phyloP scores from a whole-genome alignment of 306 rosid species.

The Astragalus membranaceus region DNA sequence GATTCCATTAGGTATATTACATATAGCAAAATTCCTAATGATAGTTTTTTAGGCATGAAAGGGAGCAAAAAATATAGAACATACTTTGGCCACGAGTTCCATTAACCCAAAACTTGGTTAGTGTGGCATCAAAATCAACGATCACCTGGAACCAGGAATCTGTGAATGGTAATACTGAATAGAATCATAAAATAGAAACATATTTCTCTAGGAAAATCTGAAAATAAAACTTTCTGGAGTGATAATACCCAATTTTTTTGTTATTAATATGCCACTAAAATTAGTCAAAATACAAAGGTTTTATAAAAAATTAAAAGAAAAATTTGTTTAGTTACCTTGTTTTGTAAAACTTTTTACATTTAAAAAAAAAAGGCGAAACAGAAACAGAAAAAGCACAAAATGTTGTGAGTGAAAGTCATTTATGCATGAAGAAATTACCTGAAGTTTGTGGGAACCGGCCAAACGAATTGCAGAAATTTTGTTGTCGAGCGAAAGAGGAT shows the following conservation, averaged over 20 bases:
- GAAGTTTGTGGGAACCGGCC: conserved; percentile 55
- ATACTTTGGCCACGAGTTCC: conserved; percentile 77
- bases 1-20: conserved; percentile 13
- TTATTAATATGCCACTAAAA: not conserved
- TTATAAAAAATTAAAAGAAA: too few species aligned
- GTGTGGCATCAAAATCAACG: conserved; percentile 91
- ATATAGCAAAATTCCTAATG: not conserved
- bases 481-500: conserved; percentile 30
- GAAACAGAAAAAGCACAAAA: not conserved
- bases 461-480: conserved; percentile 52
- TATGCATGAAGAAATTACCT: conserved; percentile 32
- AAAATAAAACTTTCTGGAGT: not conserved
- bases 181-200: conserved; percentile 11
- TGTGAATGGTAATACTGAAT: conserved; percentile 15
- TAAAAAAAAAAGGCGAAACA: too few species aligned
- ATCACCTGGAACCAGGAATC: conserved; percentile 44
- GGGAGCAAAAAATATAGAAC: conserved; percentile 4
- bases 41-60: not conserved
- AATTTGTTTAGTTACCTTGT: too few species aligned
- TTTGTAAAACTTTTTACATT: too few species aligned
- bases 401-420: not conserved
- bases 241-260: not conserved
- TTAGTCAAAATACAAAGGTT: too few species aligned
- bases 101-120: conserved; percentile 62
- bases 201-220: not conserved